A percentile compares a stretch with the other conserved stretches of the same genome.
Evolutionary conservation across 352 stramenopile species (phyloP).

Genomic region (Phytophthora megakarya): DNA sequence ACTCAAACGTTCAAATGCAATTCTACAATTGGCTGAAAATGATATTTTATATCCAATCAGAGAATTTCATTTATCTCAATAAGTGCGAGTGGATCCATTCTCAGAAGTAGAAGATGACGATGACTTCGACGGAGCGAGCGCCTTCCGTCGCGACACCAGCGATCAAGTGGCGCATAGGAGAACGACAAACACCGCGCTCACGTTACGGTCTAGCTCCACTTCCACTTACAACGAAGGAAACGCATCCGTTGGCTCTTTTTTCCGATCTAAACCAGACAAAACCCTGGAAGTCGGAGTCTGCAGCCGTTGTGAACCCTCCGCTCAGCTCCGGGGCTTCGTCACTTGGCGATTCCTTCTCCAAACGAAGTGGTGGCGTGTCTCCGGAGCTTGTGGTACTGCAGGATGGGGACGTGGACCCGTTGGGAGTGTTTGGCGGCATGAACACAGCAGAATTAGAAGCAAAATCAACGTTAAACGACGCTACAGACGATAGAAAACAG

Average conservation of each 20-base stretch:
- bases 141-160: background rate
- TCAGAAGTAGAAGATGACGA: conserved; percentile 21
- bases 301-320: background rate
- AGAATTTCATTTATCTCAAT: background rate
- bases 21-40: conserved; percentile 30
- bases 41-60: conserved; percentile 28
- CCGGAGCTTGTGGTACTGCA: conserved; percentile 65
- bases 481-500: background rate
- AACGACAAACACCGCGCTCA: conserved; percentile 37
- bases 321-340: background rate
- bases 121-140: conserved; percentile 16
- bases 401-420: conserved; percentile 70
- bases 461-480: conserved; percentile 5
- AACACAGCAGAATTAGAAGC: conserved; percentile 5
- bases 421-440: conserved; percentile 49
- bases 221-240: conserved; percentile 34
- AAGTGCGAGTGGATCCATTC: conserved; percentile 28
- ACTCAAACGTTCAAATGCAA: conserved; percentile 1
- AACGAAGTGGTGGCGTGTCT: background rate
- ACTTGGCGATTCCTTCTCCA: conserved; percentile 5
- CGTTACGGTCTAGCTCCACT: conserved; percentile 29
- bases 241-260: conserved; percentile 53
- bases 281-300: background rate
- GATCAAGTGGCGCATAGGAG: conserved; percentile 50
- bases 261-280: background rate